phyloP scores from a whole-genome alignment of 257 asterid species.

The Nicotiana tomentosiformis region DNA sequence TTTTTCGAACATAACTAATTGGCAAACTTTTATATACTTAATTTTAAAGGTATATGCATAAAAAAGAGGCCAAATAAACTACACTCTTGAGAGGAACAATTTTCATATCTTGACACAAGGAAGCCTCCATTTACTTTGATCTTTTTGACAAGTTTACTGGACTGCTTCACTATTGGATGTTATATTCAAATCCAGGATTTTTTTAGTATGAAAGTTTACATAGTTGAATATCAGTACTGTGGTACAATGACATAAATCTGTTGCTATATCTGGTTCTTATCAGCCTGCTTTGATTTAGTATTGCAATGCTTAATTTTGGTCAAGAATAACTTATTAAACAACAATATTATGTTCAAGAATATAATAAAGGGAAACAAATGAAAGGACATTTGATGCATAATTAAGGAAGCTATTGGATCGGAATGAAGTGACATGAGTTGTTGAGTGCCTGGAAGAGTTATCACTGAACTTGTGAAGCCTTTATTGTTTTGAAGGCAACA shows the following conservation, averaged over 20 bases:
- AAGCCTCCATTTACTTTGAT: background rate
- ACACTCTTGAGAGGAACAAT: background rate
- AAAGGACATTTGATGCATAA: background rate
- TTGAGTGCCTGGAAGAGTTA: background rate
- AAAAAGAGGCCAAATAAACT: background rate
- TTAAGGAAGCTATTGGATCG: background rate
- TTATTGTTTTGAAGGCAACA: constrained; percentile 63
- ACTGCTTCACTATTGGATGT: background rate
- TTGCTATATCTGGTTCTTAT: background rate
- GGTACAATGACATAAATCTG: background rate
- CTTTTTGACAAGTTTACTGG: background rate
- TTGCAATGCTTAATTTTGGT: background rate
- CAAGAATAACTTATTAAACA: background rate
- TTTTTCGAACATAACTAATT: background rate
- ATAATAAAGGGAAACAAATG: background rate
- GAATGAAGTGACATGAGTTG: background rate
- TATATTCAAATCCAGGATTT: background rate
- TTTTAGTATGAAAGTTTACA: background rate
- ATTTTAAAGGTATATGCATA: background rate
- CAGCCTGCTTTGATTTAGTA: background rate
- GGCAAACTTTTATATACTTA: background rate
- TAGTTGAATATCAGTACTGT: background rate
- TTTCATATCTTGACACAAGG: background rate
- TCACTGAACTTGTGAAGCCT: constrained; percentile 8
- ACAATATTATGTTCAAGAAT: background rate